A percentile compares a stretch with the other conserved stretches of the same genome.
phyloP scores from a whole-genome alignment of 78 protist genomes.

The Polysphondylium violaceum region DNA sequence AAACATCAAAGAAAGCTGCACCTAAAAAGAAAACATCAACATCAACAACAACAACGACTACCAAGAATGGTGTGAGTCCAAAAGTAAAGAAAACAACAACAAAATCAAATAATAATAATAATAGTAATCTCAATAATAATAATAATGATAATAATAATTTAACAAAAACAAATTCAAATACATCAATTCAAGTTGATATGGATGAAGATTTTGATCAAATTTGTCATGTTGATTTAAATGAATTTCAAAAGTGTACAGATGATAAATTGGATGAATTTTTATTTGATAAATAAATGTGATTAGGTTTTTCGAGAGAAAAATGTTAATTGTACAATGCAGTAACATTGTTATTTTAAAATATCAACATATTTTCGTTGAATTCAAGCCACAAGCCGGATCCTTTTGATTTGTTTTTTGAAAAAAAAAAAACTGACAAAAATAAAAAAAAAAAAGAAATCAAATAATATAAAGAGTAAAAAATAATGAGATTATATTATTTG shows the following conservation, averaged over 20 bases:
- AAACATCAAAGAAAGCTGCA: neutral
- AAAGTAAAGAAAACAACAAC: neutral
- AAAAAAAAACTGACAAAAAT: too few relatives aligned
- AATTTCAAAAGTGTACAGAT: neutral
- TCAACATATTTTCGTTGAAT: too few relatives aligned
- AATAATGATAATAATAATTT: neutral
- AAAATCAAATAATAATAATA: neutral
- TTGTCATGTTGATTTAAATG: neutral
- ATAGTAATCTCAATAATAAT: neutral
- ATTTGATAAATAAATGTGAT: too few relatives aligned
- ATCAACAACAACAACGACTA: neutral
- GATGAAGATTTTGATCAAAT: constrained; percentile 70
- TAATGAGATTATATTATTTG: too few relatives aligned
- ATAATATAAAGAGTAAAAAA: too few relatives aligned
- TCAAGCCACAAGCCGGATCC: too few relatives aligned
- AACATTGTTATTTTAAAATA: too few relatives aligned
- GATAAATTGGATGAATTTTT: constrained; percentile 20
- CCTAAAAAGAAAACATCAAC: neutral
- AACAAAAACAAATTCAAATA: neutral
- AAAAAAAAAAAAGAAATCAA: too few relatives aligned
- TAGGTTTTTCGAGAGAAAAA: too few relatives aligned
- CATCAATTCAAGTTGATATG: constrained; percentile 44
- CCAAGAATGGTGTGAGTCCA: neutral
- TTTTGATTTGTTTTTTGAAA: too few relatives aligned
- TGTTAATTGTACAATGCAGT: too few relatives aligned